Evolutionary conservation across 1,284 basidiomycete genomes (phyloP).

Genomic region (Cronartium ribicola): DNA sequence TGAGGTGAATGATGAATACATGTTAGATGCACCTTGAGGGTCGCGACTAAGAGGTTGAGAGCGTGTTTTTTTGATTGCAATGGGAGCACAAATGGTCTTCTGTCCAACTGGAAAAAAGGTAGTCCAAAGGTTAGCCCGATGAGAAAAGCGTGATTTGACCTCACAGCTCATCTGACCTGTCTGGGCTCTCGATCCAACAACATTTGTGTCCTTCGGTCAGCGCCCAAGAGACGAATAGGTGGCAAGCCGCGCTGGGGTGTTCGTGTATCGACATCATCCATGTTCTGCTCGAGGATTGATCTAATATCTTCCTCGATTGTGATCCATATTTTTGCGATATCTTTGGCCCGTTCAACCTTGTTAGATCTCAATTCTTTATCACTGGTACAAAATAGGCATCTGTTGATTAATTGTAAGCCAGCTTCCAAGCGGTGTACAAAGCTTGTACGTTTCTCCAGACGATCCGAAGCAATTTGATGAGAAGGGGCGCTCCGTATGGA

Average conservation of each 20-base stretch:
- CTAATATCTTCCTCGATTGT: constrained; percentile 41
- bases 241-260: background rate
- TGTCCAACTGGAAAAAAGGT: constrained; percentile 29
- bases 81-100: constrained; percentile 37
- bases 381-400: constrained; percentile 22
- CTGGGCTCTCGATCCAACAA: background rate
- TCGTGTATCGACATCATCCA: background rate
- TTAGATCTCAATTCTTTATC: constrained; percentile 29
- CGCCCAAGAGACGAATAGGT: constrained; percentile 21
- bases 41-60: constrained; percentile 20
- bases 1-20: constrained; percentile 30
- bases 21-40: constrained; percentile 24
- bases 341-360: constrained; percentile 13
- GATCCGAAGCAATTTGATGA: constrained; percentile 16
- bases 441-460: constrained; percentile 5
- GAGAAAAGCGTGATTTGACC: constrained; percentile 6
- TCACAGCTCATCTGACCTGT: background rate
- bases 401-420: constrained; percentile 20
- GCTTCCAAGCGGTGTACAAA: constrained; percentile 28
- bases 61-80: constrained; percentile 31
- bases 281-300: constrained; percentile 18
- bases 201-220: constrained; percentile 40
- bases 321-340: constrained; percentile 31
- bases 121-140: background rate
- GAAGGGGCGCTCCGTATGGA: constrained; percentile 9